phyloP scores from a whole-genome alignment of 2,329 filamentous ascomycete genomes.

The Endothia cerciana region DNA sequence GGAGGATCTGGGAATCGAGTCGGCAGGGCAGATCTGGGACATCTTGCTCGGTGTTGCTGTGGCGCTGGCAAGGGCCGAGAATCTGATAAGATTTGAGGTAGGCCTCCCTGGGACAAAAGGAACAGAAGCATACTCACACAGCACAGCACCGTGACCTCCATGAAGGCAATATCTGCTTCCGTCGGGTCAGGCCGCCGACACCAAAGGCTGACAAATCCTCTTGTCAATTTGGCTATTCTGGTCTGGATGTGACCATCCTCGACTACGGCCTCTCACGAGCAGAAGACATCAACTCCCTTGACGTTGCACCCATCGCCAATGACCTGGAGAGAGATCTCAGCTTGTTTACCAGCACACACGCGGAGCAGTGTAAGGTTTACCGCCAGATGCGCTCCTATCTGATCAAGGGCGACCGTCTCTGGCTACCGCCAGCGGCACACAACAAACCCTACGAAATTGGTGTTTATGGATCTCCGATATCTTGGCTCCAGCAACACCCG shows the following conservation, averaged over 20 bases:
- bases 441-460: constrained; percentile 50
- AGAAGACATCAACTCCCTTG: constrained; percentile 44
- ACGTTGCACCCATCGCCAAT: constrained; percentile 51
- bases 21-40: constrained; percentile 62
- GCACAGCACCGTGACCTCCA: constrained; percentile 66
- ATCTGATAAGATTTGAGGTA: constrained; percentile 63
- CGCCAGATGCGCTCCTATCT: constrained; percentile 65
- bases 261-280: constrained; percentile 69
- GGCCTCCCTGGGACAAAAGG: neutral
- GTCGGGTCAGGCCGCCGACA: constrained; percentile 43
- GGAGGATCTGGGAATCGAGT: constrained; percentile 59
- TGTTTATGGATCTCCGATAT: constrained; percentile 49
- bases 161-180: constrained; percentile 66
- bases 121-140: neutral
- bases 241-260: constrained; percentile 65
- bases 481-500: constrained; percentile 59
- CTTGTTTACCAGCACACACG: constrained; percentile 64
- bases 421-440: constrained; percentile 53
- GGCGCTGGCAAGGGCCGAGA: constrained; percentile 63
- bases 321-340: constrained; percentile 64
- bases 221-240: constrained; percentile 60
- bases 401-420: constrained; percentile 54
- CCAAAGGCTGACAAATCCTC: constrained; percentile 35
- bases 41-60: constrained; percentile 64
- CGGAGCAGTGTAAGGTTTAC: constrained; percentile 64